Base-by-base conservation (phyloP, 257 asterid species). In the Primulina huaijiensis region DNA sequence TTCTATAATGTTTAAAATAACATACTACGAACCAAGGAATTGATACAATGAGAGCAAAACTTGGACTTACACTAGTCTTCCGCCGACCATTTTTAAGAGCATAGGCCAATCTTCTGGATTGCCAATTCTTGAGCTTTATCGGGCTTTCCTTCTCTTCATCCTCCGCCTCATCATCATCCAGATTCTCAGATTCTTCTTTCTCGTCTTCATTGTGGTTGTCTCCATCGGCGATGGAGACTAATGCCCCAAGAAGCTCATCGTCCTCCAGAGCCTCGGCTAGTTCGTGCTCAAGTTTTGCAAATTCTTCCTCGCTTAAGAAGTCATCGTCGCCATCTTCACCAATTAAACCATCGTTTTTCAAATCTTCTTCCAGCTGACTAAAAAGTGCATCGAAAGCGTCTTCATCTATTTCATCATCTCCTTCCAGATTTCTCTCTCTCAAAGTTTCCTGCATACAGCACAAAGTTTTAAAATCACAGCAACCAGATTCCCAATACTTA, bases 311-410 rank as follows among this genome's bases (percentile, higher is more conserved):
- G 61, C 76, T 83, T 75, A 89, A 80, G 70, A 88, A 93, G 64
- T 83, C 90, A 64, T 84, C 92, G 8, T 62, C 83, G 68, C 55
- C 91, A 33, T 73, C 88, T 52, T 82, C 72, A 33, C 83, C 65
- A 74, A 78, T 64, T 7, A 80, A 35, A 2, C 72, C 94, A 67
- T 94, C 99, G 35, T 88, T 91, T 75, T 89, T 84, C 79, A 94
- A 78, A 80, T 94, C 99, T 74, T 94, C 95, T 73, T 89, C 99
- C 50, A 94, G 90, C 81, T 81, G 89, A 57, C 69, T 84, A 60
- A 94, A 94, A 64, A 91, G 96, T 23, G 97, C 97, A 79, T 94
- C 97, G 61, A 94, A 86, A 43, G 99, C 95, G 88, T 90, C 99
- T 77, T 85, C 96, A 70, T 84, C 96, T 64, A 80, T 61, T 43